phyloP scores from a whole-genome alignment of 305 asterid species.

The Caryopteris hybrid region DNA sequence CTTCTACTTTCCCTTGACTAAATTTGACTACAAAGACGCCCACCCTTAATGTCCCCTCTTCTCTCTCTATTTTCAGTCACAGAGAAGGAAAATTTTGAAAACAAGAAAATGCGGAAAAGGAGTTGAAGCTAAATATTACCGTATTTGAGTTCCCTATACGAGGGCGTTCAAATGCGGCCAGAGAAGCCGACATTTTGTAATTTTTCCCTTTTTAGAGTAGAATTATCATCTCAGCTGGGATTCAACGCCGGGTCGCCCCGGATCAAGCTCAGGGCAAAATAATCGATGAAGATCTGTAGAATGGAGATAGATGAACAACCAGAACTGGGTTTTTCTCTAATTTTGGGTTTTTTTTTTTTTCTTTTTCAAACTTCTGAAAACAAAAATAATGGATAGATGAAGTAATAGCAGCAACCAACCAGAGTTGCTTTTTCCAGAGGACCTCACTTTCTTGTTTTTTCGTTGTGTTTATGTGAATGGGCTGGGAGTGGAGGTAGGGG shows the following conservation, averaged over 20 bases:
- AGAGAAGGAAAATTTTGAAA: not conserved
- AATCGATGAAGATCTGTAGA: slow-evolving; percentile 29
- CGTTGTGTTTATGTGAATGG: slow-evolving; percentile 15
- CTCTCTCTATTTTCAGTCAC: not conserved
- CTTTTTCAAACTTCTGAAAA: slow-evolving; percentile 1
- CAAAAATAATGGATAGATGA: slow-evolving; percentile 25
- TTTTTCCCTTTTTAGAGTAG: slow-evolving; percentile 12
- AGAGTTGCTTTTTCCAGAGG: too few species aligned
- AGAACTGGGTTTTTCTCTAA: slow-evolving; percentile 1
- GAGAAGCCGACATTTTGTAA: slow-evolving; percentile 68
- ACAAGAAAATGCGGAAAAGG: not conserved
- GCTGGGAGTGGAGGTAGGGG: not conserved
- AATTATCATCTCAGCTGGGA: slow-evolving; percentile 27
- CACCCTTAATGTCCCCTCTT: slow-evolving; percentile 8
- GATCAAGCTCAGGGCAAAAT: slow-evolving; percentile 25
- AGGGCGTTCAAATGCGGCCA: slow-evolving; percentile 81
- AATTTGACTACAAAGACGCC: slow-evolving; percentile 25
- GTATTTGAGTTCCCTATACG: slow-evolving; percentile 79
- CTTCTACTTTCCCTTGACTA: slow-evolving; percentile 19
- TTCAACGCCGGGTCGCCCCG: slow-evolving; percentile 30
- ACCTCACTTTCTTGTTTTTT: slow-evolving; percentile 18
- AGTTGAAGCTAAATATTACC: slow-evolving; percentile 36
- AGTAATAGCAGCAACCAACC: slow-evolving; percentile 38
- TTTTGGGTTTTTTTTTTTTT: too few species aligned
- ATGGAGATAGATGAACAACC: slow-evolving; percentile 20